Evolutionary conservation across 2,329 filamentous ascomycete species (phyloP).

Genomic region (Nothophoma quercina): DNA sequence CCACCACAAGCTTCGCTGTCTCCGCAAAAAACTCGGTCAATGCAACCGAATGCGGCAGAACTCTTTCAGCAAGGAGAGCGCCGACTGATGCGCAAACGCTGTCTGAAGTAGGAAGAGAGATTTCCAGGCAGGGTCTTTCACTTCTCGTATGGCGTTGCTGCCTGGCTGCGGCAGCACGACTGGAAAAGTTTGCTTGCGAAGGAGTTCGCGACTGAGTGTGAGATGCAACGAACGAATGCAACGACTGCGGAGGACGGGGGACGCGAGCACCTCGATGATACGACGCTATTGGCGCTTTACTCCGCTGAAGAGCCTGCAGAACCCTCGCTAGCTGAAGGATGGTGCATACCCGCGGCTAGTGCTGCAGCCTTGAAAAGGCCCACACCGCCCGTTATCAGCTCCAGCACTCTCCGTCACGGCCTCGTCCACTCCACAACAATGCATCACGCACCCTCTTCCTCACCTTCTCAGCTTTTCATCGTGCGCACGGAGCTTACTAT

Average conservation of each 20-base stretch:
- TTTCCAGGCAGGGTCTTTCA: not conserved
- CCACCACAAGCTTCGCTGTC: slow-evolving; percentile 8
- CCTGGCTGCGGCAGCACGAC: not conserved
- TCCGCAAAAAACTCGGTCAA: slow-evolving; percentile 2
- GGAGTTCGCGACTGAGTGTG: not conserved
- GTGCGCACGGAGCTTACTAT: not conserved
- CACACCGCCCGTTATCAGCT: slow-evolving; percentile 13
- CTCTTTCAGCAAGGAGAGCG: not conserved
- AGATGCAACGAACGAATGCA: not conserved
- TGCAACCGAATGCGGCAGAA: not conserved
- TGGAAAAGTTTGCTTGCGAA: not conserved
- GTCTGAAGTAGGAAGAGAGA: not conserved
- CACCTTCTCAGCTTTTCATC: not conserved
- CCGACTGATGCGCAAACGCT: not conserved
- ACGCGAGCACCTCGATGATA: slow-evolving; percentile 4
- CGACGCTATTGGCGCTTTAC: slow-evolving; percentile 16
- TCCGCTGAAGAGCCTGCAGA: slow-evolving; percentile 18
- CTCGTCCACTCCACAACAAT: not conserved
- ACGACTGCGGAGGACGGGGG: slow-evolving; percentile 11
- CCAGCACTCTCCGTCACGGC: not conserved
- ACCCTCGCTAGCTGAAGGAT: slow-evolving; percentile 16
- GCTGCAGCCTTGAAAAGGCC: slow-evolving; percentile 17
- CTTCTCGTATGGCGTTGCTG: not conserved
- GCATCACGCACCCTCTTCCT: not conserved
- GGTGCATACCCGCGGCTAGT: slow-evolving; percentile 17